Percentiles rank a stretch among this genome's conserved stretches.
Conservation (phyloP, 805 yeast genomes). For the Saccharomycopsis lassenensis region DNA sequence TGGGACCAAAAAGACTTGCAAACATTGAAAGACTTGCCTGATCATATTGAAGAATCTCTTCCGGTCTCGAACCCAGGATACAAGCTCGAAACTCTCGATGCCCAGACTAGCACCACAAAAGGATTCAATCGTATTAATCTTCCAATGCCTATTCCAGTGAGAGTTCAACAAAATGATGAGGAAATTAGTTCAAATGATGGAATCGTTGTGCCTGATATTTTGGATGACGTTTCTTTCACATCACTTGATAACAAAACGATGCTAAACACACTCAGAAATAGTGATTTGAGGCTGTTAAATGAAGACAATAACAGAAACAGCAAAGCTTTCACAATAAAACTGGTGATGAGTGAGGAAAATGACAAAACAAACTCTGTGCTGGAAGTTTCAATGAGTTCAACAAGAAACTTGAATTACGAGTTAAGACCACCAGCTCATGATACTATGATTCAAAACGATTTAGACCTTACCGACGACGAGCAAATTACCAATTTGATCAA, state of each 20-base stretch:
- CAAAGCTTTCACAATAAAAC: not conserved
- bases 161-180: no score
- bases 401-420: constrained; percentile 6
- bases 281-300: constrained; percentile 10
- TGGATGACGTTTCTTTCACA: constrained; percentile 9
- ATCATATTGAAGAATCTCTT: no score
- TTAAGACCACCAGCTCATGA: constrained; percentile 14
- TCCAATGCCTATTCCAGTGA: no score
- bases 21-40: no score
- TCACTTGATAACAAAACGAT: constrained; percentile 15
- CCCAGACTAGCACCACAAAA: not conserved
- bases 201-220: no score
- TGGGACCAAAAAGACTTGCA: no score
- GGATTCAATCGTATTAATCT: no score
- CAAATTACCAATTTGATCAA: constrained; percentile 16
- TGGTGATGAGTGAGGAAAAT: not conserved
- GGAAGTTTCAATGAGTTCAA: no score
- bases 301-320: constrained; percentile 2
- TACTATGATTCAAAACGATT: constrained; percentile 9
- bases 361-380: not conserved
- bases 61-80: not conserved
- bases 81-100: not conserved
- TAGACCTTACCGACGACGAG: constrained; percentile 17
- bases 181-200: no score
- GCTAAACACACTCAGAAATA: constrained; percentile 13